These are phyloP conservation scores for Trypanosoma congolense DNA, from an alignment of 208 protist genomes.

Conservation along the genomic window DNA sequence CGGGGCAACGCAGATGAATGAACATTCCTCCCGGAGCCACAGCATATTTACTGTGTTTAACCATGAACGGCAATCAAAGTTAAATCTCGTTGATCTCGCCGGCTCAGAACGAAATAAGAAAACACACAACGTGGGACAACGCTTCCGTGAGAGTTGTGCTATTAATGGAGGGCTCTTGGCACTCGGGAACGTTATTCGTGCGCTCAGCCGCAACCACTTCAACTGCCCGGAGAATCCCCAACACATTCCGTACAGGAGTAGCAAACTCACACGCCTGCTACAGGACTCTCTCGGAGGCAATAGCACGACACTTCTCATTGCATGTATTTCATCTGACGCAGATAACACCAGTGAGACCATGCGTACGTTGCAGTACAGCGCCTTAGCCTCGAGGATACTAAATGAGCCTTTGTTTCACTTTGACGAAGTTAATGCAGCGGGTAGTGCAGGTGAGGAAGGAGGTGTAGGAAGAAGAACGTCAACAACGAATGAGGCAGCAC, in stretches of 20 bases:
- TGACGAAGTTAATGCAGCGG: constrained; percentile 24
- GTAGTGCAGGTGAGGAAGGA: constrained; percentile 20
- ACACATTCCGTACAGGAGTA: constrained; percentile 87
- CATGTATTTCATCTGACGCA: constrained; percentile 75
- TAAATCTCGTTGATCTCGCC: constrained; percentile 94
- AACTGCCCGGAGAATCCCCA: constrained; percentile 15
- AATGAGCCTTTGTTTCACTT: constrained; percentile 68
- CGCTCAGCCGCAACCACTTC: constrained; percentile 60
- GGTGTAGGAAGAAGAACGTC: not conserved
- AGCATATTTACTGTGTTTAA: constrained; percentile 90
- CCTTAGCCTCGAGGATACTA: constrained; percentile 82
- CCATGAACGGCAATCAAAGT: constrained; percentile 46
- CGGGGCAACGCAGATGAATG: constrained; percentile 88
- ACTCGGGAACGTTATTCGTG: constrained; percentile 92
- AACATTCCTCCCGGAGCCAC: constrained; percentile 83
- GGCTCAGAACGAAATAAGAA: constrained; percentile 82
- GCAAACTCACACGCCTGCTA: constrained; percentile 87
- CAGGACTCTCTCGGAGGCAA: constrained; percentile 88
- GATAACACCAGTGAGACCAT: constrained; percentile 80
- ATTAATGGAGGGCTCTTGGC: constrained; percentile 91
- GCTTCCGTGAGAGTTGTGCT: constrained; percentile 89
- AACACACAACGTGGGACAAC: constrained; percentile 65
- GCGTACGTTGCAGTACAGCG: constrained; percentile 91
- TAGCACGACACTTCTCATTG: constrained; percentile 81
- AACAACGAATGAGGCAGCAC: not conserved